Evolutionary conservation across 345 rosid genomes (phyloP).

Genomic region (Cardamine resedifolia): DNA sequence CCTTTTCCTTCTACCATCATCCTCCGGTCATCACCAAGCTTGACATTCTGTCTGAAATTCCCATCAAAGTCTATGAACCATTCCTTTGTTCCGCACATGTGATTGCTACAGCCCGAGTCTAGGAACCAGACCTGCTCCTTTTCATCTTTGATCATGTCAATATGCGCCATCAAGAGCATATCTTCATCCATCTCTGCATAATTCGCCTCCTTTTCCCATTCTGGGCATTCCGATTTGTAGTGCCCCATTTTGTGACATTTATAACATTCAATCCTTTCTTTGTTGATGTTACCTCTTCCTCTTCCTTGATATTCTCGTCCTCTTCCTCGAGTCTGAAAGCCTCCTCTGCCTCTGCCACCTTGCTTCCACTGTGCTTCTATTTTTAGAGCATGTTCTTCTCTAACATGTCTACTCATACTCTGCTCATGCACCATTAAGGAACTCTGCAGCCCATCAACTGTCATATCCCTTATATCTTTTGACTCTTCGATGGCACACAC

Average conservation of each 20-base stretch:
- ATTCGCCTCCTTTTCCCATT: not conserved
- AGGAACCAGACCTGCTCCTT: not conserved
- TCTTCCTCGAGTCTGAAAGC: not conserved
- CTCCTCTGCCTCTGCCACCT: not conserved
- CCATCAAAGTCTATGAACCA: not conserved
- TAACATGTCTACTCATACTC: too few species aligned
- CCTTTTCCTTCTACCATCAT: not conserved
- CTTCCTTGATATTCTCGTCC: not conserved
- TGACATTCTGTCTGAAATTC: not conserved
- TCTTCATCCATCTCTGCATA: not conserved
- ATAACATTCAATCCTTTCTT: not conserved
- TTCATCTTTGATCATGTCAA: too few species aligned
- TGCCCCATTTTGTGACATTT: not conserved
- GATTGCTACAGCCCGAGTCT: not conserved
- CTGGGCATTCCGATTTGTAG: not conserved
- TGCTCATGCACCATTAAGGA: too few species aligned
- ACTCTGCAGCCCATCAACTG: too few species aligned
- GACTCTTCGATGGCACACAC: not conserved
- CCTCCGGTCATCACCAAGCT: not conserved
- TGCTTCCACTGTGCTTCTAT: not conserved
- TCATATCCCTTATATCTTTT: too few species aligned
- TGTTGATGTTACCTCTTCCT: too few species aligned
- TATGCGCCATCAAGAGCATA: not conserved
- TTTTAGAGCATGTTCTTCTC: too few species aligned
- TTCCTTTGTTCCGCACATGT: not conserved